Conservation (phyloP, 371 early-diverging fungal genomes). For the Batkoa obscura region DNA sequence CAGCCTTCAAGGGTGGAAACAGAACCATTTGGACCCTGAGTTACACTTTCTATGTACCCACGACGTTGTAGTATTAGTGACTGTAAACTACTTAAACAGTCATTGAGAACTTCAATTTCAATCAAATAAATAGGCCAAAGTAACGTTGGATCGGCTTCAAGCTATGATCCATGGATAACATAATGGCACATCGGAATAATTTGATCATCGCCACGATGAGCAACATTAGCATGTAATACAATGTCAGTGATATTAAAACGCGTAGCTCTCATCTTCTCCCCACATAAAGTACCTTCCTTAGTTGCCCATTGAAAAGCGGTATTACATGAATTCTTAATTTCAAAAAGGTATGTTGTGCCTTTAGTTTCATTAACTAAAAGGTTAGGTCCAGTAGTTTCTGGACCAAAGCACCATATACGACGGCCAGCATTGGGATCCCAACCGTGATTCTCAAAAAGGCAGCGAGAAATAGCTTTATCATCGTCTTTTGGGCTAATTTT, state of each 20-base stretch:
- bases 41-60: too few species aligned
- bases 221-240: slow-evolving; percentile 98
- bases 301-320: slow-evolving; percentile 92
- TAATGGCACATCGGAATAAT: slow-evolving; percentile 95
- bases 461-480: slow-evolving; percentile 87
- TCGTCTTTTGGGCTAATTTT: slow-evolving; percentile 85
- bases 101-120: slow-evolving; percentile 92
- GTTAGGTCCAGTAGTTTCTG: slow-evolving; percentile 91
- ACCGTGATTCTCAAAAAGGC: slow-evolving; percentile 78
- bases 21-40: too few species aligned
- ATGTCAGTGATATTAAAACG: slow-evolving; percentile 98
- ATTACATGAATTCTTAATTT: slow-evolving; percentile 96
- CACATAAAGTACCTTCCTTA: slow-evolving; percentile 83
- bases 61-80: too few species aligned
- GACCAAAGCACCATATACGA: slow-evolving; percentile 99
- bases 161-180: slow-evolving; percentile 84
- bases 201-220: slow-evolving; percentile 99
- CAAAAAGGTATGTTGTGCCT: slow-evolving; percentile 95
- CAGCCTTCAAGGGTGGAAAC: too few species aligned
- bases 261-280: slow-evolving; percentile 92
- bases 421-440: slow-evolving; percentile 97
- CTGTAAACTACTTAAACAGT: slow-evolving; percentile 91
- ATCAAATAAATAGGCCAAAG: slow-evolving; percentile 97
- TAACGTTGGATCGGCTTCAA: slow-evolving; percentile 75
- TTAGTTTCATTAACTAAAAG: slow-evolving; percentile 93